Percentiles rank a stretch among this genome's conserved stretches.
These are phyloP conservation scores for Sphaerostilbella broomeana DNA, from an alignment of 2,329 filamentous ascomycete genomes.

Conservation along the genomic window DNA sequence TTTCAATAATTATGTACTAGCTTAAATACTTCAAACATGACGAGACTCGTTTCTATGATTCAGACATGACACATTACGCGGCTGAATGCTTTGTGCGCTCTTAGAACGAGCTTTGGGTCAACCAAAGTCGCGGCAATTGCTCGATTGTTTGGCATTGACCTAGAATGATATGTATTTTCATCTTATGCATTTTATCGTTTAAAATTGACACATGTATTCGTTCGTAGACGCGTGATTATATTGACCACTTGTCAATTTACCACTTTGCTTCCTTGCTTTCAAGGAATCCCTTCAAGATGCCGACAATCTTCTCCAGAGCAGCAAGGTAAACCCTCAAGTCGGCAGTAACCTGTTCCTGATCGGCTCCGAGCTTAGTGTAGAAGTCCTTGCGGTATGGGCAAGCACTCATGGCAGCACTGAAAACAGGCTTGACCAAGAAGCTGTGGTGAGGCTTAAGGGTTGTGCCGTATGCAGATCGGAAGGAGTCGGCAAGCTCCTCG, in stretches of 20 bases:
- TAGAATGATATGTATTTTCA: slow-evolving; percentile 5
- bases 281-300: slow-evolving; percentile 61
- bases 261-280: slow-evolving; percentile 52
- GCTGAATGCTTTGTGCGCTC: too few relatives aligned
- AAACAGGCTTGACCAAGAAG: slow-evolving; percentile 85
- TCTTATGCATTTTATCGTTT: slow-evolving; percentile 4
- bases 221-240: too few relatives aligned
- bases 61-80: too few relatives aligned
- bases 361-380: slow-evolving; percentile 74
- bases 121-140: too few relatives aligned
- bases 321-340: slow-evolving; percentile 66
- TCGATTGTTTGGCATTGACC: too few relatives aligned
- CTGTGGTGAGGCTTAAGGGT: slow-evolving; percentile 91
- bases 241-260: slow-evolving; percentile 27
- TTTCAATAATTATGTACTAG: too few relatives aligned
- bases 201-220: background rate
- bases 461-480: slow-evolving; percentile 74
- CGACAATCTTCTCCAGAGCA: slow-evolving; percentile 71
- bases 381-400: slow-evolving; percentile 93
- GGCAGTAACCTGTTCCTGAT: slow-evolving; percentile 53
- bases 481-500: slow-evolving; percentile 78
- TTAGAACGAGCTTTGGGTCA: too few relatives aligned
- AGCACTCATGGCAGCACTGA: slow-evolving; percentile 86
- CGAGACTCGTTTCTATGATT: too few relatives aligned
- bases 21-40: too few relatives aligned